Evolutionary conservation across 2,329 filamentous ascomycete species (phyloP), one percentile per base, ranked within the genome.

Genomic region (Trichophaea hybrida): DNA sequence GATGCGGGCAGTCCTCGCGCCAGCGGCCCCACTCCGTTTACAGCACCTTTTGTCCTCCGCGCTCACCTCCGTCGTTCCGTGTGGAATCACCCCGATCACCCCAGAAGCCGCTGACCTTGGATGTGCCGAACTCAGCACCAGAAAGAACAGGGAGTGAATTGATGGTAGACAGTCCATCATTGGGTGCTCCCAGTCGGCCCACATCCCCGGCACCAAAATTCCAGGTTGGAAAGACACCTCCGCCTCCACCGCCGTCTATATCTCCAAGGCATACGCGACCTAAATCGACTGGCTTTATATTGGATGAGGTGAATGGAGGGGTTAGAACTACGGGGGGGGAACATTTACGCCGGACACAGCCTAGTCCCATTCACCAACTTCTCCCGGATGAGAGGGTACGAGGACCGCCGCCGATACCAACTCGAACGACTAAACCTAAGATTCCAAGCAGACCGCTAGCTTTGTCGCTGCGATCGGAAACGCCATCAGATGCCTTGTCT

Each of bases 51-150:
- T 51, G 57, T 4, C 62, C 62, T 4, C 62, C 62, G 8, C 48
- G 50, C 12, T 58, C 64, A 38, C 63, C 67, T 17, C 67, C 67
- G 32, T 62, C 62, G 6, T 66, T 68, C 32, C 65, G 64, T 7
- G 59, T 68, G 32, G 66, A 67, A 52, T 67, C 63, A 33, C 67
- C 67, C 43, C 67, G 61, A 59, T 66, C 62, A 32, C 61, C 65
- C 6, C 63, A 63, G 12, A 61, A 48, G n/a, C 59, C 59, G 33
- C 64, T 64, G 54, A 64, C 59, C 52, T 52, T 65, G 55, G 63
- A 65, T 51, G 49, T 44, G 32, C 57, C 62, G 12, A 33, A 37
- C 10, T 10, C n/a, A 37, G 13, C 54, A 13, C 24, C 37, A 12
- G 34, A n/a, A 13, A 37, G 51, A 43, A 59, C 46, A 49, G 52